These are phyloP conservation scores for Hansfordia pulvinata DNA, from an alignment of 2,329 filamentous ascomycete genomes.

Conservation along the genomic window DNA sequence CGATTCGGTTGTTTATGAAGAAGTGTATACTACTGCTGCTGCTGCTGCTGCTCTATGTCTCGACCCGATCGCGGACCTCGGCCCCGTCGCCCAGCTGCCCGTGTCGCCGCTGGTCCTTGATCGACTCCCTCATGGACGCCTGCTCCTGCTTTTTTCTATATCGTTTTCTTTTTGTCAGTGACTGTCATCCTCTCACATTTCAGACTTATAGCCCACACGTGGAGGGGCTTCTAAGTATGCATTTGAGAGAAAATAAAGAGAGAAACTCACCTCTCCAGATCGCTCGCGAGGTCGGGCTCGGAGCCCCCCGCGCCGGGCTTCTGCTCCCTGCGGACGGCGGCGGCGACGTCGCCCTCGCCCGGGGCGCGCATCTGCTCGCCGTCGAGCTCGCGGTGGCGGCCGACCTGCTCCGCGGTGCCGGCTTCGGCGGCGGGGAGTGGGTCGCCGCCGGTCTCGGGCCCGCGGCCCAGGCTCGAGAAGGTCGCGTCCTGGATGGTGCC, in stretches of 20 bases:
- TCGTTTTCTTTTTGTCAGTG: conserved; percentile 2
- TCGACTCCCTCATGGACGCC: conserved; percentile 5
- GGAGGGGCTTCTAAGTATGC: not conserved
- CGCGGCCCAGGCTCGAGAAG: conserved; percentile 13
- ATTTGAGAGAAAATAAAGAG: not conserved
- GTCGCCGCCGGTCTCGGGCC: conserved; percentile 9
- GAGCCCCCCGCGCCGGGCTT: conserved; percentile 14
- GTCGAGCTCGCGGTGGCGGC: conserved; percentile 11
- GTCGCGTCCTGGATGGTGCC: conserved; percentile 6
- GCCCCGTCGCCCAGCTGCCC: conserved; percentile 10
- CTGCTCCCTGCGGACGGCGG: conserved; percentile 9
- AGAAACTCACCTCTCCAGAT: conserved; percentile 15
- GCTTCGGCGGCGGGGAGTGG: conserved; percentile 11
- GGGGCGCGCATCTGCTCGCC: conserved; percentile 15
- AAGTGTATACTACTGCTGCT: no score
- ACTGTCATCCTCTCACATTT: not conserved
- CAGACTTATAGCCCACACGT: not conserved
- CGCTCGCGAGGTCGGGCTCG: conserved; percentile 15
- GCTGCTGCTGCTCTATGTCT: no score
- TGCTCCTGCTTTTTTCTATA: conserved; percentile 15
- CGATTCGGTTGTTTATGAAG: no score
- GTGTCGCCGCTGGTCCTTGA: conserved; percentile 12
- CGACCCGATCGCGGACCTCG: conserved; percentile 9
- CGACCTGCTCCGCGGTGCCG: conserved; percentile 8
- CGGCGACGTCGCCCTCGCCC: conserved; percentile 14